Percentiles rank a stretch among this genome's conserved stretches.
These are phyloP conservation scores for Hypoxylon sp. DNA, from an alignment of 2,329 filamentous ascomycete species.

Conservation along the genomic window DNA sequence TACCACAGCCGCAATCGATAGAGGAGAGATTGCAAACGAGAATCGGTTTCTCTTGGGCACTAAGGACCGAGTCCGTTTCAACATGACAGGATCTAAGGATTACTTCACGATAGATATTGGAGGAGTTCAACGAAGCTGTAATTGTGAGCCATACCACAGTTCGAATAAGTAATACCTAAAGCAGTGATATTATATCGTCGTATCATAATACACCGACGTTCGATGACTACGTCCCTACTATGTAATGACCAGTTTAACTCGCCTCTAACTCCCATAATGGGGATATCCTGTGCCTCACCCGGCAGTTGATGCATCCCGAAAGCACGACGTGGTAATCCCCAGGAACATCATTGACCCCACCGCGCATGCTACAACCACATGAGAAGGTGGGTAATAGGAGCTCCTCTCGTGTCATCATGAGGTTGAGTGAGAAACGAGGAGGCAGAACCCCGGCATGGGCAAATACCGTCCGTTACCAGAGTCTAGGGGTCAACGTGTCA, in stretches of 20 bases:
- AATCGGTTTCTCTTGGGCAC: slow-evolving; percentile 12
- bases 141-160: slow-evolving; percentile 24
- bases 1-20: slow-evolving; percentile 28
- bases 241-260: slow-evolving; percentile 40
- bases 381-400: slow-evolving; percentile 31
- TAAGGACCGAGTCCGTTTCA: slow-evolving; percentile 13
- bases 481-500: slow-evolving; percentile 31
- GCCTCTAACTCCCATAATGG: slow-evolving; percentile 38
- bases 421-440: slow-evolving; percentile 20
- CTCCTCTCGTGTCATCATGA: slow-evolving; percentile 20
- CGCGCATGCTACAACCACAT: slow-evolving; percentile 26
- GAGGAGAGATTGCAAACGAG: slow-evolving; percentile 20
- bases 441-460: slow-evolving; percentile 19
- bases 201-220: slow-evolving; percentile 32
- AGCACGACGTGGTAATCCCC: slow-evolving; percentile 24
- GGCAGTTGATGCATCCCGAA: slow-evolving; percentile 40
- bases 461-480: slow-evolving; percentile 30
- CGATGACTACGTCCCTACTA: slow-evolving; percentile 28
- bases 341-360: slow-evolving; percentile 43
- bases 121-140: slow-evolving; percentile 17
- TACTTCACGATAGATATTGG: slow-evolving; percentile 29
- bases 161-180: slow-evolving; percentile 19
- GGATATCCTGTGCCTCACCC: slow-evolving; percentile 28
- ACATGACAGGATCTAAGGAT: slow-evolving; percentile 27
- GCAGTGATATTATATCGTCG: slow-evolving; percentile 33